Evolutionary conservation across 1,284 basidiomycete genomes (phyloP).

Genomic region (Heimioporus retisporus): DNA sequence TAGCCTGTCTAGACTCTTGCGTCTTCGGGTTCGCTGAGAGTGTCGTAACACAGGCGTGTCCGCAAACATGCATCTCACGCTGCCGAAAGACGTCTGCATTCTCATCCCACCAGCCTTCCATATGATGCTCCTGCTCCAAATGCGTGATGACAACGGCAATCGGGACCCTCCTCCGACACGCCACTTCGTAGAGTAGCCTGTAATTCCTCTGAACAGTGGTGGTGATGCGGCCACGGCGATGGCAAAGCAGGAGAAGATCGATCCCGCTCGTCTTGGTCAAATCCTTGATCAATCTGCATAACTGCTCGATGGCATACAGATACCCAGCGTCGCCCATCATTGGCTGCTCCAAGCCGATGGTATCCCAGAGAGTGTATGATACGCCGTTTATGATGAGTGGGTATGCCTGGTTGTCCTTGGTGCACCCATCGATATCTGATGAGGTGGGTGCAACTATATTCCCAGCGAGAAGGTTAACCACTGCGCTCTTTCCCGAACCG

Average conservation of each 20-base stretch:
- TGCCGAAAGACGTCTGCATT: not conserved
- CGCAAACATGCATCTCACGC: constrained; percentile 1
- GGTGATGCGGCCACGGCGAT: constrained; percentile 8
- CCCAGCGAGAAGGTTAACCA: constrained; percentile 1
- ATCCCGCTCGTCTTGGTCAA: not conserved
- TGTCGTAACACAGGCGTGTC: constrained; percentile 4
- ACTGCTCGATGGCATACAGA: constrained; percentile 4
- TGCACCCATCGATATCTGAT: constrained; percentile 8
- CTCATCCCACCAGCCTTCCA: constrained; percentile 8
- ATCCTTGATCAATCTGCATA: constrained; percentile 1
- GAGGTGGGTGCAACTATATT: constrained; percentile 4
- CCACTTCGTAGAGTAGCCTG: constrained; percentile 1
- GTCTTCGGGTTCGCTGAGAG: not conserved
- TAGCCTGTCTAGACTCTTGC: not conserved
- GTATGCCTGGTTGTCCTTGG: not conserved
- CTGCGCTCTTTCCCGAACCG: constrained; percentile 11
- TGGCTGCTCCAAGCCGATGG: constrained; percentile 8
- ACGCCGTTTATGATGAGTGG: not conserved
- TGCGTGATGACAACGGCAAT: constrained; percentile 1
- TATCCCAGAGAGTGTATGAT: constrained; percentile 12
- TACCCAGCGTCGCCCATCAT: constrained; percentile 2
- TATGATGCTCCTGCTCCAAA: constrained; percentile 1
- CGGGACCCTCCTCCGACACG: constrained; percentile 2
- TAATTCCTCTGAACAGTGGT: constrained; percentile 4
- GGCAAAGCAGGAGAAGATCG: constrained; percentile 8